Evolutionary conservation across 805 yeast genomes (phyloP), one percentile per base, ranked within the genome.

Genomic region (Monosporozyma aerobia): DNA sequence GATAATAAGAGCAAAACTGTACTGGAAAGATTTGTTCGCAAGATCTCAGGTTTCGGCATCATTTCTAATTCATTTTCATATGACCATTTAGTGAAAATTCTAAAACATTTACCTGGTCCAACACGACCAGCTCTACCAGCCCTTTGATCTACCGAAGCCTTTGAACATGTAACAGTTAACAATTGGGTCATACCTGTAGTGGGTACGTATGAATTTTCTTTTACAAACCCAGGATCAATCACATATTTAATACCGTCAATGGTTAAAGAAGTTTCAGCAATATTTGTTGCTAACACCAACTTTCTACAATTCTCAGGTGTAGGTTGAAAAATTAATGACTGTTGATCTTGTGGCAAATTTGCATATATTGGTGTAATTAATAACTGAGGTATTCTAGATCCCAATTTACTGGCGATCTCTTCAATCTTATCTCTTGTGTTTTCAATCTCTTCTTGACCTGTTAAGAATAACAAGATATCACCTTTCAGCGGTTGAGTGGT

Each of bases 41-140:
- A 72, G n/a, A 94, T 92, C 60, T 94, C 99, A 0, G 99, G 98
- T 0, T 87, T 82, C 1, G 97, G 88, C 63, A 83, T 84, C 2
- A 79, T 73, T 10, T 85, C 84, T 64, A 94, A 72, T 59, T 92
- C 98, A 58, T 85, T 77, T 56, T 79, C 74, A 60, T 80, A 94
- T 3, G 79, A 75, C 54, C 69, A 57, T 64, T 88, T 87, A 0
- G 99, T 92, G 64, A 82, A 94, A 23, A 94, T 71, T 40, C 99
- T 68, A 63, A 85, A 94, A 69, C 98, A 94, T 64, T 88, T 87
- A 16, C 99, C 99, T 0, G 98, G 97, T 1, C 96, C 90, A 7
- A 95, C 90, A 73, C 99, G 83, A 44, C 99, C 99, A 5, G 98
- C 99, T 73, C 99, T 81, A 65, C 99, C 99, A 1, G 97, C 90